A percentile compares a stretch with the other conserved stretches of the same genome.
Evolutionary conservation across 805 yeast genomes (phyloP).

Genomic region (Yamadazyma olivae): DNA sequence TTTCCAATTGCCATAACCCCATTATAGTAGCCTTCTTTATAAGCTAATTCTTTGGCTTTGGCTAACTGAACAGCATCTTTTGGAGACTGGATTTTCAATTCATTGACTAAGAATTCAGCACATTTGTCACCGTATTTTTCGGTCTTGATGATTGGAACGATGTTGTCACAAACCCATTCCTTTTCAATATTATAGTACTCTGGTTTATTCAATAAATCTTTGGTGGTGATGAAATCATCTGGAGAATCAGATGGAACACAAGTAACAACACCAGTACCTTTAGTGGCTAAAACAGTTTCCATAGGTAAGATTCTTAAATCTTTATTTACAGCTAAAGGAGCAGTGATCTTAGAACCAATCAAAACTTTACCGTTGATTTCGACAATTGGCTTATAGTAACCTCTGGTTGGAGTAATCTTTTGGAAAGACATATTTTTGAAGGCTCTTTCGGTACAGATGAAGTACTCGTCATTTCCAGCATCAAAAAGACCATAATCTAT

Average conservation of each 20-base stretch:
- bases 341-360: conserved; percentile 81
- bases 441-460: conserved; percentile 89
- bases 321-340: conserved; percentile 73
- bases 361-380: conserved; percentile 67
- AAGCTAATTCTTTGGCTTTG: conserved; percentile 89
- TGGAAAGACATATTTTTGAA: conserved; percentile 97
- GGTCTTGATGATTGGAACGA: conserved; percentile 72
- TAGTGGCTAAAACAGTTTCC: conserved; percentile 92
- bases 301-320: conserved; percentile 86
- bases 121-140: conserved; percentile 84
- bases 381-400: conserved; percentile 60
- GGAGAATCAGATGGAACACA: conserved; percentile 99
- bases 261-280: conserved; percentile 99
- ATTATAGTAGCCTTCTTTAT: conserved; percentile 94
- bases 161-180: conserved; percentile 80
- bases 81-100: conserved; percentile 90
- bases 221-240: conserved; percentile 87
- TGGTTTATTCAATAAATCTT: conserved; percentile 83
- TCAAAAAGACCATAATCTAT: conserved; percentile 88
- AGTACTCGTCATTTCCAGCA: conserved; percentile 72
- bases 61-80: conserved; percentile 86
- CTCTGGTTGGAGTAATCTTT: conserved; percentile 86
- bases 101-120: conserved; percentile 81
- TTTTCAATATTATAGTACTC: conserved; percentile 82
- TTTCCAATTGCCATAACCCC: conserved; percentile 80